A percentile compares a stretch with the other conserved stretches of the same genome.
Evolutionary conservation across 495 filamentous ascomycete species (phyloP).

Genomic region (Hypoxylon lienhwacheense): DNA sequence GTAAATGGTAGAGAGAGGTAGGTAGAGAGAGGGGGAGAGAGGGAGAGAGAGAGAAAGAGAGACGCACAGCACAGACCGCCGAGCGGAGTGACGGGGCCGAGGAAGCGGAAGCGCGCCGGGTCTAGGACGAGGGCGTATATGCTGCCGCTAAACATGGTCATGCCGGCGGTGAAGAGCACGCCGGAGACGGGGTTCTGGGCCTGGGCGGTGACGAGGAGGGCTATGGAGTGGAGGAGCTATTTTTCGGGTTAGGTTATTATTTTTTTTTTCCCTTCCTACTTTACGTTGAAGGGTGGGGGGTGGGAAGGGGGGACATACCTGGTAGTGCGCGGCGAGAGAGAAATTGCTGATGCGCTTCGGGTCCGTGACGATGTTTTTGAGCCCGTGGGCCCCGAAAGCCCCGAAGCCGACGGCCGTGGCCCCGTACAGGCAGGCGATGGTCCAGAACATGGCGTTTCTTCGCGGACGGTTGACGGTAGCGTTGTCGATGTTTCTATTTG

Average conservation of each 20-base stretch:
- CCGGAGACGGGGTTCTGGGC: constrained; percentile 43
- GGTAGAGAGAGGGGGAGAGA: background rate
- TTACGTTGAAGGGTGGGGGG: background rate
- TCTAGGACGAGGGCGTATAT: constrained; percentile 62
- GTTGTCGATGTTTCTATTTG: background rate
- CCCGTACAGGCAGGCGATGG: constrained; percentile 60
- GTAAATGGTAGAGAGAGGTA: background rate
- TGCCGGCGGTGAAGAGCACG: constrained; percentile 50
- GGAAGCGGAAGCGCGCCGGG: constrained; percentile 54
- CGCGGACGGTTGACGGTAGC: background rate
- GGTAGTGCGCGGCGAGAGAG: constrained; percentile 63
- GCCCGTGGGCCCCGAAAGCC: constrained; percentile 65
- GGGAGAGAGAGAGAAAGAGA: background rate
- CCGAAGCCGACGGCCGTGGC: constrained; percentile 60
- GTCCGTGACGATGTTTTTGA: constrained; percentile 59
- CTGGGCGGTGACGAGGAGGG: constrained; percentile 52
- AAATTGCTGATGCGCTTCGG: constrained; percentile 58
- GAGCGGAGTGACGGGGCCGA: constrained; percentile 63
- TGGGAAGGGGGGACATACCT: constrained; percentile 43
- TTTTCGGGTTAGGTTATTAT: background rate
- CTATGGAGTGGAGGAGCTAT: constrained; percentile 61
- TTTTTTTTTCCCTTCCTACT: background rate
- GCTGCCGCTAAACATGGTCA: constrained; percentile 61
- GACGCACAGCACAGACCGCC: constrained; percentile 54
- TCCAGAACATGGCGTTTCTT: constrained; percentile 50